phyloP scores from a whole-genome alignment of 805 yeast genomes.

The Barnettozyma botsteinii region DNA sequence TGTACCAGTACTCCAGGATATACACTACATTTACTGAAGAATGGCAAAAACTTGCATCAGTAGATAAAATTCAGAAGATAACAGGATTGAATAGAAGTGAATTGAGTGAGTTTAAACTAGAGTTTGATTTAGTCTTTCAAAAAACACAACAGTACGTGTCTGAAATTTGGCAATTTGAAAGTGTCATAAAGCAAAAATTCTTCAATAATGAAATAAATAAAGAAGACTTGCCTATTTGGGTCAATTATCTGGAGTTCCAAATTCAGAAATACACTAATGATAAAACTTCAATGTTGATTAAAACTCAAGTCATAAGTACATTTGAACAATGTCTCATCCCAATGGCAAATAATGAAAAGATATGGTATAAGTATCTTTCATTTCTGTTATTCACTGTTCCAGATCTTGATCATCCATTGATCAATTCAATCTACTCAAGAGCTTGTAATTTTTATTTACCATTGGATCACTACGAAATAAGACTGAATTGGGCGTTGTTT shows the following conservation, averaged over 20 bases:
- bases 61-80: background rate
- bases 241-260: constrained; percentile 52
- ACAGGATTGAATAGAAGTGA: constrained; percentile 15
- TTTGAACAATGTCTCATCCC: constrained; percentile 76
- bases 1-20: constrained; percentile 74
- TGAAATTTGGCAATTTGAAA: constrained; percentile 66
- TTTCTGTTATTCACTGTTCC: background rate
- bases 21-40: constrained; percentile 17
- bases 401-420: constrained; percentile 24
- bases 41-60: background rate
- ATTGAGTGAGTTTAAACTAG: constrained; percentile 11
- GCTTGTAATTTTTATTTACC: constrained; percentile 42
- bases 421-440: constrained; percentile 42
- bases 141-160: constrained; percentile 19
- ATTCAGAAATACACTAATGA: constrained; percentile 26
- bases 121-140: constrained; percentile 14
- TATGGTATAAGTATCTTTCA: constrained; percentile 63
- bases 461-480: constrained; percentile 9
- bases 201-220: constrained; percentile 38
- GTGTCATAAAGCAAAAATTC: constrained; percentile 48
- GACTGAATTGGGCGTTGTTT: constrained; percentile 23
- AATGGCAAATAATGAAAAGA: constrained; percentile 46
- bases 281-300: constrained; percentile 5
- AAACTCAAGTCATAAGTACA: constrained; percentile 34
- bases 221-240: constrained; percentile 48